A percentile compares a stretch with the other conserved stretches of the same genome.
Conservation (phyloP, 305 asterid species). For the Solanum hybrid region DNA sequence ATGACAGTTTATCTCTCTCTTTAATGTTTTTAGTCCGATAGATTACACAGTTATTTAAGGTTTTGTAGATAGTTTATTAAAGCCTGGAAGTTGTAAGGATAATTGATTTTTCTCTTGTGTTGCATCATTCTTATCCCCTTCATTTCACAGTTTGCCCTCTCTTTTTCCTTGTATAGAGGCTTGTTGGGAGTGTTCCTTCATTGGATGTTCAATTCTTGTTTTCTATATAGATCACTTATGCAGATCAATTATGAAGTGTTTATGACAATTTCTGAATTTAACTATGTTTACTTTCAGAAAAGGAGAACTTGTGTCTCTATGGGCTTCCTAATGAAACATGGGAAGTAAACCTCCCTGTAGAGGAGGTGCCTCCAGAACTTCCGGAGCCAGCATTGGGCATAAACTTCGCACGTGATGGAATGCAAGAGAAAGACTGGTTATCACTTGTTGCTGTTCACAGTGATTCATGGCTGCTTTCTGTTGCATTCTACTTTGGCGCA, state of each 20-base stretch:
- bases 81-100: neutral
- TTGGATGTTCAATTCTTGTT: neutral
- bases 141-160: neutral
- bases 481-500: constrained; percentile 72
- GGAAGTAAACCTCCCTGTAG: constrained; percentile 82
- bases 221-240: neutral
- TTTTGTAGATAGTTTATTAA: neutral
- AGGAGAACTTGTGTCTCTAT: constrained; percentile 68
- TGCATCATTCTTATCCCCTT: neutral
- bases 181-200: neutral
- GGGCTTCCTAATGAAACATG: constrained; percentile 72
- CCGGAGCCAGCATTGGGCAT: constrained; percentile 87
- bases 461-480: constrained; percentile 82
- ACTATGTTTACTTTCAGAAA: constrained; percentile 28
- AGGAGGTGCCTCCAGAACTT: constrained; percentile 84
- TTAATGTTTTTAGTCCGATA: neutral
- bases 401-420: constrained; percentile 76
- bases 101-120: neutral
- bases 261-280: neutral
- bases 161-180: neutral
- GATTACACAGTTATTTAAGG: neutral
- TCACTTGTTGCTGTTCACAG: constrained; percentile 83
- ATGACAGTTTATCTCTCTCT: neutral
- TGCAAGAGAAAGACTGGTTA: constrained; percentile 69
- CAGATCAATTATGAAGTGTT: neutral